phyloP scores from a whole-genome alignment of 495 filamentous ascomycete genomes.

The Tuber microsphaerosporum region DNA sequence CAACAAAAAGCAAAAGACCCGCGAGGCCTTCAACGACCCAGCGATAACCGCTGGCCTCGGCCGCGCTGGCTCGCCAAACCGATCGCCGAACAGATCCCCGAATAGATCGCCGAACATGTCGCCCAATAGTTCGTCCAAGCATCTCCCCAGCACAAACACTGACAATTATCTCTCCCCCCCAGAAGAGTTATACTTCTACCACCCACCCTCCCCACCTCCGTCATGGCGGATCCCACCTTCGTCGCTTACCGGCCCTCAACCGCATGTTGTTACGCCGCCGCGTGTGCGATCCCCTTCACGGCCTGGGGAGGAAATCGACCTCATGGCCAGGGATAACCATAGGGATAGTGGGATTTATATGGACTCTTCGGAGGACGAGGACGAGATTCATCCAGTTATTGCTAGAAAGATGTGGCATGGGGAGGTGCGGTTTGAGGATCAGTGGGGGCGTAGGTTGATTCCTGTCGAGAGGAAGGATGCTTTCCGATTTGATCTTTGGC shows the following conservation, averaged over 20 bases:
- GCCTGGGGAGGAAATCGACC: conserved; percentile 35
- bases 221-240: conserved; percentile 39
- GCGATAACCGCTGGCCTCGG: conserved; percentile 36
- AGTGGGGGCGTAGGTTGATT: conserved; percentile 39
- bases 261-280: conserved; percentile 33
- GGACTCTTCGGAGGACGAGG: conserved; percentile 30
- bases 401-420: conserved; percentile 41
- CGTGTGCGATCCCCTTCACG: conserved; percentile 38
- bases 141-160: conserved; percentile 19
- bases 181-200: conserved; percentile 32
- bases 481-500: conserved; percentile 40
- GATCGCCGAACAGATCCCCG: conserved; percentile 30
- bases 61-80: conserved; percentile 37
- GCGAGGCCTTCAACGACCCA: conserved; percentile 24
- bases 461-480: conserved; percentile 30
- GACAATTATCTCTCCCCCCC: conserved; percentile 35
- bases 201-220: conserved; percentile 34
- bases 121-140: conserved; percentile 31
- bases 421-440: conserved; percentile 40
- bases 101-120: conserved; percentile 27
- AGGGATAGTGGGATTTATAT: conserved; percentile 32
- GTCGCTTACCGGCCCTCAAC: conserved; percentile 36
- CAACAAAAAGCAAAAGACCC: conserved; percentile 36
- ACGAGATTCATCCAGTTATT: conserved; percentile 36
- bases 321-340: conserved; percentile 32